These are phyloP conservation scores for Salvia rosmarinus DNA, from an alignment of 257 asterid genomes.

Conservation along the genomic window DNA sequence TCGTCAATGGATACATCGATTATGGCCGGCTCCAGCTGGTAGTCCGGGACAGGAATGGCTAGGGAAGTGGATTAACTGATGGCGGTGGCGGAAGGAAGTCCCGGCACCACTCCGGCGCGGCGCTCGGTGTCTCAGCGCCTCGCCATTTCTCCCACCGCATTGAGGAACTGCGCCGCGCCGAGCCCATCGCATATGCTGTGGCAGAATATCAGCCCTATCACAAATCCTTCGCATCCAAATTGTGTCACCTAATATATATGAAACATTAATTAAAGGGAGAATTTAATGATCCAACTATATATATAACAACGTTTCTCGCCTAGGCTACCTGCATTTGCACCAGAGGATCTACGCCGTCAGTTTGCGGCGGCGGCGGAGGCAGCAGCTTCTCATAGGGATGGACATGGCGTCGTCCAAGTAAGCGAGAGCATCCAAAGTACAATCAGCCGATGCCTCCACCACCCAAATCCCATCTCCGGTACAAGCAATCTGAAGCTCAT, in stretches of 20 bases:
- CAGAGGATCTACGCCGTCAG: slow-evolving; percentile 41
- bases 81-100: slow-evolving; percentile 38
- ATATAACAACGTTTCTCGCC: too few relatives aligned
- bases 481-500: slow-evolving; percentile 46
- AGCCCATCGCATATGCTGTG: slow-evolving; percentile 59
- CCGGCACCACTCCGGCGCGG: slow-evolving; percentile 51
- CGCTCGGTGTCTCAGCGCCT: slow-evolving; percentile 41
- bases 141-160: slow-evolving; percentile 59
- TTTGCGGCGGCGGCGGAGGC: slow-evolving; percentile 36
- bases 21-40: slow-evolving; percentile 45
- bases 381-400: slow-evolving; percentile 43
- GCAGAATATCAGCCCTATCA: slow-evolving; percentile 54
- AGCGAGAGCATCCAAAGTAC: slow-evolving; percentile 37
- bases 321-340: slow-evolving; percentile 53
- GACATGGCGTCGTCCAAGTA: slow-evolving; percentile 46
- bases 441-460: slow-evolving; percentile 50
- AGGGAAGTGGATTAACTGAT: slow-evolving; percentile 5
- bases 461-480: slow-evolving; percentile 58
- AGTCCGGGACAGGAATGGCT: slow-evolving; percentile 31
- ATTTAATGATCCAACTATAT: too few relatives aligned
- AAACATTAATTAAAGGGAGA: too few relatives aligned
- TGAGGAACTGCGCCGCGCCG: slow-evolving; percentile 67
- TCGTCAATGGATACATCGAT: slow-evolving; percentile 42
- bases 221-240: slow-evolving; percentile 52
- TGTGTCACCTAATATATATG: slow-evolving; percentile 27